Conservation (phyloP, 306 rosid genomes). For the Myrica gale region DNA sequence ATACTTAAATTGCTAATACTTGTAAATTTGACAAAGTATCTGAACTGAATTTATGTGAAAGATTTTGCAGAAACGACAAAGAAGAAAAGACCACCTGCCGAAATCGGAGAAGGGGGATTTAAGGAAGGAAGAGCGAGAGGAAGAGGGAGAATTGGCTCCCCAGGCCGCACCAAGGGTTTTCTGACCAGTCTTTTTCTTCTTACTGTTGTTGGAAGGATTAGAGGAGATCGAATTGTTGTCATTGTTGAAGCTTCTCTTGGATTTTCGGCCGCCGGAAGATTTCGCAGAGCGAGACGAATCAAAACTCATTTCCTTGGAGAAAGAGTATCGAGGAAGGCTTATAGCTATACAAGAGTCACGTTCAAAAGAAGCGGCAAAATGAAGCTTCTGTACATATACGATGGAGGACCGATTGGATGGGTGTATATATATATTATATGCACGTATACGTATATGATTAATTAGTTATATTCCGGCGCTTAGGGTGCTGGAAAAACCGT, state of each 20-base stretch:
- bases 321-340: slow-evolving; percentile 23
- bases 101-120: slow-evolving; percentile 68
- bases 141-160: slow-evolving; percentile 69
- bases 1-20: neutral
- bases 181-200: slow-evolving; percentile 45
- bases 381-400: neutral
- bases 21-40: too few relatives aligned
- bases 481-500: too few relatives aligned
- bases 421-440: too few relatives aligned
- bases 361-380: slow-evolving; percentile 48
- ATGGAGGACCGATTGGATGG: neutral
- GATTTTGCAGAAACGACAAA: too few relatives aligned
- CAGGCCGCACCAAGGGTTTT: slow-evolving; percentile 81
- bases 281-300: slow-evolving; percentile 57
- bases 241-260: slow-evolving; percentile 49
- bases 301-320: slow-evolving; percentile 43
- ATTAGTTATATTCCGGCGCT: too few relatives aligned
- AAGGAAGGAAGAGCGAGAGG: slow-evolving; percentile 52
- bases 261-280: slow-evolving; percentile 39
- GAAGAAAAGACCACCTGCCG: slow-evolving; percentile 42
- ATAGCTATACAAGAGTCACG: neutral
- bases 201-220: slow-evolving; percentile 27
- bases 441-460: too few relatives aligned
- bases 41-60: too few relatives aligned
- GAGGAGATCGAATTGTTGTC: slow-evolving; percentile 37